Base-by-base conservation (phyloP, 108 stramenopile species). In the Seminavis robusta region DNA sequence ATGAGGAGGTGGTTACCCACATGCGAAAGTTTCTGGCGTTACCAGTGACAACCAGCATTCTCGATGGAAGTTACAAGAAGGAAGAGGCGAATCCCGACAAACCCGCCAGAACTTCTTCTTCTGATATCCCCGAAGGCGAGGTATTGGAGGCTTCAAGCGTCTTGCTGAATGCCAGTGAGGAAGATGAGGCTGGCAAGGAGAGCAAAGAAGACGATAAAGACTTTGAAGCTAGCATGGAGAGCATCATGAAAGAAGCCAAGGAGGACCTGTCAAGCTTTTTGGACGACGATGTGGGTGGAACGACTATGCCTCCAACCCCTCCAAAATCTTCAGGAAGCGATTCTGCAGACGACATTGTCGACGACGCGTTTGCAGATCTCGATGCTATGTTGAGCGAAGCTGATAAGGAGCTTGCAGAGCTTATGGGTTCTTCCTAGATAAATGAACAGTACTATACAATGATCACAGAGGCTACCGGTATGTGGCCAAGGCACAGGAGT, bases 21-120 rank as follows among this genome's bases (percentile, higher is more conserved):
- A 87, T 94, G 93, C 74, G 83, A 27, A 81, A 88, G 52, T 94
- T 94, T 43, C 68, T 94, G 49, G 84, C 80, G 11, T 63, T 84
- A 41, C 80, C 85, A 33, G 69, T 93, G 6, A 87, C 86, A 20
- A 74, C 67, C 38, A 80, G 85, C 53, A 89, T 93, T 63, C 59
- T 93, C 44, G 86, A 93, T 67, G 90, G 90, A 9, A 87, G 69
- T 29, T 87, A 70, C 60, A 58, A 65, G 33, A 73, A 65, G 47
- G n/a, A n/a, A n/a, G n/a, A n/a, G n/a, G n/a, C n/a, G n/a, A n/a
- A n/a, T n/a, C 41, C 63, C 19, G 70, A 73, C 7, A 60, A 56
- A 15, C 51, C 74, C n/a, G 38, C 52, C 15, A 46, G 40, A 34
- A 27, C 56, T n/a, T 46, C 45, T 56, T 47, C 45, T 33, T 26